Percentiles rank a stretch among this genome's conserved stretches.
Evolutionary conservation across 2,329 filamentous ascomycete species (phyloP).

Genomic region (Anisogramma anomala): DNA sequence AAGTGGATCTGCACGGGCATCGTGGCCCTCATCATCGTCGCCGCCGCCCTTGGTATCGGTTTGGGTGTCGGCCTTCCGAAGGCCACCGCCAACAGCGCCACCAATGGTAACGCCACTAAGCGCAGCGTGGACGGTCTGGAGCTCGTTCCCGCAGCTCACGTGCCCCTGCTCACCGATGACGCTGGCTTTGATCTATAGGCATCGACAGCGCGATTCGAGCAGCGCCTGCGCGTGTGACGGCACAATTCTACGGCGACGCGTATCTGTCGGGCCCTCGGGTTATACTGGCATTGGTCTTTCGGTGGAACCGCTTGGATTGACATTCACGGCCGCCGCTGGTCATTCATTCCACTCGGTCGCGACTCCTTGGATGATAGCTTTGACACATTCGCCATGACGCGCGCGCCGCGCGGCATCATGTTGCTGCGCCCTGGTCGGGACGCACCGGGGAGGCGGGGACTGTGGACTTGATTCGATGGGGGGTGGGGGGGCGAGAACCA

Average conservation of each 20-base stretch:
- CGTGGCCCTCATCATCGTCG: slow-evolving; percentile 44
- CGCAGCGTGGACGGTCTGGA: neutral
- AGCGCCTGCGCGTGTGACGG: neutral
- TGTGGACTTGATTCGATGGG: too few relatives aligned
- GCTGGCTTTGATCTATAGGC: neutral
- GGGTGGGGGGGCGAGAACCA: too few relatives aligned
- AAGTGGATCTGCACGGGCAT: slow-evolving; percentile 72
- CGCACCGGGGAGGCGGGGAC: too few relatives aligned
- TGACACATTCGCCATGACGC: too few relatives aligned
- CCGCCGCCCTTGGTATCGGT: slow-evolving; percentile 42
- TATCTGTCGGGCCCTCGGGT: neutral
- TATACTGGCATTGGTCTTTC: neutral
- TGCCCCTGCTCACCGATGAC: neutral
- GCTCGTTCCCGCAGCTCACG: neutral
- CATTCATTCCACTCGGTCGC: too few relatives aligned
- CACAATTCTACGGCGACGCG: neutral
- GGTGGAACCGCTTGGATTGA: too few relatives aligned
- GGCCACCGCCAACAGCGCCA: neutral
- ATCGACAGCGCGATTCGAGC: neutral
- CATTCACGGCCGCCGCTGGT: too few relatives aligned
- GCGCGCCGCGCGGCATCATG: too few relatives aligned
- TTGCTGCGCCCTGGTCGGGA: too few relatives aligned
- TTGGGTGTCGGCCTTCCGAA: slow-evolving; percentile 34
- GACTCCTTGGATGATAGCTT: too few relatives aligned
- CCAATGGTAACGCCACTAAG: neutral